Base-by-base conservation (phyloP, 306 rosid genomes). In the Castanea sativa region DNA sequence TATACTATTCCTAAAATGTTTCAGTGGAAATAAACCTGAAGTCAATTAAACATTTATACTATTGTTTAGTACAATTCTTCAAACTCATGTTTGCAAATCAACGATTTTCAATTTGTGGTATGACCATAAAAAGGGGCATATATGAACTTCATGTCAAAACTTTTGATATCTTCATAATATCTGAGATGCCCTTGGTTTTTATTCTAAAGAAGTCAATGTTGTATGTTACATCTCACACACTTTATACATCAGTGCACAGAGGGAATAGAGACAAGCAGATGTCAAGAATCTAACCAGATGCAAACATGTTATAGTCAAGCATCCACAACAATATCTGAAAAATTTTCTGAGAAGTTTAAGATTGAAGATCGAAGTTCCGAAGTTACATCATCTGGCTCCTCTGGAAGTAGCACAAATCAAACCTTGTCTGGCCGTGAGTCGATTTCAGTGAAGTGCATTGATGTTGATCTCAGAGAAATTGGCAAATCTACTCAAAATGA, bases 161-260 rank as follows among this genome's bases (percentile, higher is more conserved):
- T 29, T 65, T n/a, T 33, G 52, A 13, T 35, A 67, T 63, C 41
- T 63, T 63, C 69, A 27, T 29, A 12, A 55, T 20, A 15, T 32
- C 33, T 73, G 53, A 38, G 51, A 35, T 83, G 73, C 29, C 15
- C 33, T 21, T 16, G 16, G 41, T 45, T 23, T 33, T 33, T 27
- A 61, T 75, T 53, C 45, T 21, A 1, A 30, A 21, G 58, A 70
- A 25, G 38, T 78, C 38, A 25, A 25, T 30, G 55, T 25, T 35
- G 23, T 57, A 59, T 52, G 29, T 64, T 52, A 7, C 56, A 79
- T 41, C n/a, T 88, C 21, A 78, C 51, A n/a, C 76, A 38, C 60
- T 84, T 79, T 80, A 32, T 85, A 74, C 30, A 60, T 63, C 87
- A 91, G 94, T 23, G 76, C 45, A 75, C 4, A 27, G 85, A 85